Conservation (phyloP, 345 rosid genomes). For the Gossypium mustelinum region DNA sequence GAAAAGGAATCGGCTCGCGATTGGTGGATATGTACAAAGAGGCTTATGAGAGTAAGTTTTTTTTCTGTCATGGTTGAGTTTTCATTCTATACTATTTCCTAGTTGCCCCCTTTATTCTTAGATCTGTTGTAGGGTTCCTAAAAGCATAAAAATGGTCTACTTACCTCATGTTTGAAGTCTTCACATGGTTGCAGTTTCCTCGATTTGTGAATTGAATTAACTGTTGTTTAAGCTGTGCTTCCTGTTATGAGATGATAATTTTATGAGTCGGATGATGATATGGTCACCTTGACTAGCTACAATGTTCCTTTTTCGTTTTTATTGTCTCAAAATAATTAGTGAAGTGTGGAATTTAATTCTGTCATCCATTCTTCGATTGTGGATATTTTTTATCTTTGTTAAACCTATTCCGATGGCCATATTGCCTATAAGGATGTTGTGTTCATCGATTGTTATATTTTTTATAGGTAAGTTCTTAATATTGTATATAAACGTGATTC, state of each 20-base stretch:
- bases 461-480: not conserved
- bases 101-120: not conserved
- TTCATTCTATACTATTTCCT: not conserved
- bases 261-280: not conserved
- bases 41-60: constrained; percentile 81
- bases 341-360: not conserved
- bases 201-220: not conserved
- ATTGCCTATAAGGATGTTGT: not conserved
- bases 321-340: not conserved
- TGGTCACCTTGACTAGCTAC: not conserved
- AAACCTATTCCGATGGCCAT: not conserved
- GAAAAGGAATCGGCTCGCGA: constrained; percentile 86
- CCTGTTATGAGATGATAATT: not conserved
- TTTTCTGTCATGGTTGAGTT: not conserved
- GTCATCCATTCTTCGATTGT: not conserved
- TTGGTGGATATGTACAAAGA: constrained; percentile 96
- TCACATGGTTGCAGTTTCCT: not conserved
- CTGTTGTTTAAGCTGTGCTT: not conserved
- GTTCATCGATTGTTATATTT: not conserved
- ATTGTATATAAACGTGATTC: not conserved
- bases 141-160: not conserved
- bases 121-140: not conserved
- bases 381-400: not conserved
- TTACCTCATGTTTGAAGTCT: not conserved
- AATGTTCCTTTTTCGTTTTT: not conserved